These are phyloP conservation scores for Cryphonectria carpinicola DNA, from an alignment of 2,329 filamentous ascomycete genomes.

Conservation along the genomic window DNA sequence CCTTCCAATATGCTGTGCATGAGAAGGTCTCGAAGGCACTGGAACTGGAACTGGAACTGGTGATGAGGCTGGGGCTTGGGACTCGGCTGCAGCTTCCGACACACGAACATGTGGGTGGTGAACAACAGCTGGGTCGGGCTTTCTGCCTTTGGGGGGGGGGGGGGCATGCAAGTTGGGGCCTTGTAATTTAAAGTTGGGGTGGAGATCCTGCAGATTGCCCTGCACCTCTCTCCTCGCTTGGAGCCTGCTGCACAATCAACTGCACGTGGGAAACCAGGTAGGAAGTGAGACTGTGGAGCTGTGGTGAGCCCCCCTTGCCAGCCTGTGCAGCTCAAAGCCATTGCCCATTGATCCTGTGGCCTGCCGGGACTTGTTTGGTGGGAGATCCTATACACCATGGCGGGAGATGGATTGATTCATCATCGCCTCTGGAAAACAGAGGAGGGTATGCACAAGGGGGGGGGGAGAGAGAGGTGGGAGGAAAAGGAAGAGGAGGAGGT, in stretches of 20 bases:
- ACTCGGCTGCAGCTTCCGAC: conserved; percentile 1
- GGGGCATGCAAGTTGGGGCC: neutral
- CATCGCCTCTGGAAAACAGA: too few species aligned
- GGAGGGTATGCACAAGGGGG: neutral
- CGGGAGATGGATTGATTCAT: too few species aligned
- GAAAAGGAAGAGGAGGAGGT: neutral
- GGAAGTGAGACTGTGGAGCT: neutral
- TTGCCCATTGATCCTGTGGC: too few species aligned
- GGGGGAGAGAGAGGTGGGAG: neutral
- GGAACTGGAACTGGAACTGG: neutral
- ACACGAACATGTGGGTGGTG: neutral
- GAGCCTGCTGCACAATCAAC: neutral
- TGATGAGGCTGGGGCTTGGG: neutral
- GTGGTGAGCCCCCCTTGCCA: neutral
- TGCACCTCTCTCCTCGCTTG: neutral
- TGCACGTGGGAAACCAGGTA: conserved; percentile 4
- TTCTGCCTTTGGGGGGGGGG: too few species aligned
- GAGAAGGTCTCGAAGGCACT: neutral
- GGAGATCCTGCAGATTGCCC: conserved; percentile 9
- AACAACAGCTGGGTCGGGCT: neutral
- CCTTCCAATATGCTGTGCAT: conserved; percentile 5
- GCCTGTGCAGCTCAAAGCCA: too few species aligned
- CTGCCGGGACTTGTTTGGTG: too few species aligned
- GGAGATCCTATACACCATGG: too few species aligned
- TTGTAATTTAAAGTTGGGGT: conserved; percentile 12